A percentile compares a stretch with the other conserved stretches of the same genome.
phyloP scores from a whole-genome alignment of 306 rosid species.

The Pachyrhizus erosus region DNA sequence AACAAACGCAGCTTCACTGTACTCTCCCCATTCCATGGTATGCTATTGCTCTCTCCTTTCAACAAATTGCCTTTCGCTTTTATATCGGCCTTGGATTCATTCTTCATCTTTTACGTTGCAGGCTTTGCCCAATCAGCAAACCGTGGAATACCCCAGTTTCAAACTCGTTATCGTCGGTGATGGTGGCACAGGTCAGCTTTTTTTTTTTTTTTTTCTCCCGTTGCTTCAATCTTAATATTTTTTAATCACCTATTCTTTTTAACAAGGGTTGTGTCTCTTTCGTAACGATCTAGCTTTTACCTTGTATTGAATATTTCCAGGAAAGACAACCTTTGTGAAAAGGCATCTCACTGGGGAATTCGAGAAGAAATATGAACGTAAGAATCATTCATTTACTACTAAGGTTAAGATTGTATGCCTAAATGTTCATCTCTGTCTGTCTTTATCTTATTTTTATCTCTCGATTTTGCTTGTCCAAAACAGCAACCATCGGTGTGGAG shows the following conservation, averaged over 20 bases:
- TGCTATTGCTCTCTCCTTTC: background rate
- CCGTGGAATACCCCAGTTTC: conserved; percentile 81
- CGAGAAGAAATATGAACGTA: conserved; percentile 84
- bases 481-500: conserved; percentile 86
- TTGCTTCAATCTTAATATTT: background rate
- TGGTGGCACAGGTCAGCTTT: conserved; percentile 71
- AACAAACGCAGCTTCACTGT: background rate
- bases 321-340: conserved; percentile 81
- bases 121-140: conserved; percentile 85
- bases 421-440: no score
- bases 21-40: background rate
- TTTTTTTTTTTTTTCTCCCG: background rate
- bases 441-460: background rate
- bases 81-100: background rate
- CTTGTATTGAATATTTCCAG: conserved; percentile 44
- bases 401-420: background rate
- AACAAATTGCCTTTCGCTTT: background rate
- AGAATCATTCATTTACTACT: background rate
- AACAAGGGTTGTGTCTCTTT: background rate
- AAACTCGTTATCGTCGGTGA: conserved; percentile 89
- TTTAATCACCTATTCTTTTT: no score
- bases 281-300: background rate
- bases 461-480: background rate
- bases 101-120: background rate
- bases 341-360: conserved; percentile 85